Conservation (phyloP, 1,284 basidiomycete genomes). For the Cryptococcus sp. region DNA sequence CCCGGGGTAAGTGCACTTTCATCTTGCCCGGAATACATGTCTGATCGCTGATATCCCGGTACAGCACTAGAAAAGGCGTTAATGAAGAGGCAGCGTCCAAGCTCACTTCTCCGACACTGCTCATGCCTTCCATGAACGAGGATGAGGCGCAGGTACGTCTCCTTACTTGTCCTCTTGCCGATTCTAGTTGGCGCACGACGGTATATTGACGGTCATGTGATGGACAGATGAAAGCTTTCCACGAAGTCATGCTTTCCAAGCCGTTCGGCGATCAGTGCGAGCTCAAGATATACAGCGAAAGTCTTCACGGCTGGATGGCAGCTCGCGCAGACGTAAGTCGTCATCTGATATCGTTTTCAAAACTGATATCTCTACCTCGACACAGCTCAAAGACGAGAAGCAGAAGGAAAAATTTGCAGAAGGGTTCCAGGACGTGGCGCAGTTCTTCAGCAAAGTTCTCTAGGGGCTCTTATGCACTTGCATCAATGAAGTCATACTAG, state of each 20-base stretch:
- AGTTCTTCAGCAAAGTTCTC: conserved; percentile 15
- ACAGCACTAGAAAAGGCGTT: not conserved
- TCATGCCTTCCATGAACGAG: conserved; percentile 48
- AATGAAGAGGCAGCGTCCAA: conserved; percentile 33
- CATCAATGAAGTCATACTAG: no score
- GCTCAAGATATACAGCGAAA: conserved; percentile 39
- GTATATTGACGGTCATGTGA: not conserved
- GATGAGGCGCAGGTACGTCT: conserved; percentile 31
- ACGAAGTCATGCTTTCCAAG: conserved; percentile 14
- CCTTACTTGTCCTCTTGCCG: not conserved
- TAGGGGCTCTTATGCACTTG: not conserved
- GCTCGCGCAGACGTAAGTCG: conserved; percentile 35
- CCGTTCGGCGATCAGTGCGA: conserved; percentile 28
- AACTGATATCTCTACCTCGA: not conserved
- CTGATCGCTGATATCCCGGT: not conserved
- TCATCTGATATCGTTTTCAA: not conserved
- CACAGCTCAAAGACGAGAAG: conserved; percentile 12
- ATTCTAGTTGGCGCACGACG: not conserved
- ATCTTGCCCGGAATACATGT: not conserved
- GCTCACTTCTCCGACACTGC: conserved; percentile 43
- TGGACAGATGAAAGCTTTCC: conserved; percentile 17
- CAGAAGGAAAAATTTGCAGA: conserved; percentile 8
- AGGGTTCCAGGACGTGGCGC: conserved; percentile 8
- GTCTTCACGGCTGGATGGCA: conserved; percentile 43
- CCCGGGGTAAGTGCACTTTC: conserved; percentile 20